phyloP scores from a whole-genome alignment of 768 basidiomycete species.

The Rhizopogon vinicolor region DNA sequence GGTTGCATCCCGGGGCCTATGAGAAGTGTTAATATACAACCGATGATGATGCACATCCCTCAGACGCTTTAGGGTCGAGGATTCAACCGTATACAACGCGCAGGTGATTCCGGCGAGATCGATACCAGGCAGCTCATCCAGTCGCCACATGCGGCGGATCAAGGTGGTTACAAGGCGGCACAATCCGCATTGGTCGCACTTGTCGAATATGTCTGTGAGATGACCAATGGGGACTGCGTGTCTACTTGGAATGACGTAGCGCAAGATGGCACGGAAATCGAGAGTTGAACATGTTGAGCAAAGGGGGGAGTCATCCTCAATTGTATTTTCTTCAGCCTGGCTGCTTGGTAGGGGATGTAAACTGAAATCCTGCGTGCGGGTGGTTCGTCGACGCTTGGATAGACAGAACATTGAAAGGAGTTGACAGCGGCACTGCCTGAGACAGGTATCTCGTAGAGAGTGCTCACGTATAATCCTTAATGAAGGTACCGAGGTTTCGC shows the following conservation, averaged over 20 bases:
- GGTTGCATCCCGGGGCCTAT: constrained; percentile 5
- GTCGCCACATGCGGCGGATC: constrained; percentile 12
- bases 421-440: too few relatives aligned
- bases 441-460: too few relatives aligned
- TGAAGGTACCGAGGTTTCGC: too few relatives aligned
- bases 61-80: background rate
- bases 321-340: too few relatives aligned
- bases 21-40: constrained; percentile 5
- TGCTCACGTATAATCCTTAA: too few relatives aligned
- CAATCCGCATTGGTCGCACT: constrained; percentile 8
- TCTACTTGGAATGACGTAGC: background rate
- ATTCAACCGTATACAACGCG: constrained; percentile 2
- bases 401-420: too few relatives aligned
- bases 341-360: too few relatives aligned
- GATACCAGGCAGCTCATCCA: constrained; percentile 7
- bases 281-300: background rate
- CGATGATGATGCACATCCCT: constrained; percentile 8
- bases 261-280: background rate
- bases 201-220: constrained; percentile 6
- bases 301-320: too few relatives aligned
- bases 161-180: constrained; percentile 9
- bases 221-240: constrained; percentile 3
- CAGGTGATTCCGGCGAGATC: constrained; percentile 4
- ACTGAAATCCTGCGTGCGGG: too few relatives aligned
- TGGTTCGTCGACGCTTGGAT: too few relatives aligned